These are phyloP conservation scores for Pterocarpus macrocarpus DNA, from an alignment of 306 rosid species.

Conservation along the genomic window DNA sequence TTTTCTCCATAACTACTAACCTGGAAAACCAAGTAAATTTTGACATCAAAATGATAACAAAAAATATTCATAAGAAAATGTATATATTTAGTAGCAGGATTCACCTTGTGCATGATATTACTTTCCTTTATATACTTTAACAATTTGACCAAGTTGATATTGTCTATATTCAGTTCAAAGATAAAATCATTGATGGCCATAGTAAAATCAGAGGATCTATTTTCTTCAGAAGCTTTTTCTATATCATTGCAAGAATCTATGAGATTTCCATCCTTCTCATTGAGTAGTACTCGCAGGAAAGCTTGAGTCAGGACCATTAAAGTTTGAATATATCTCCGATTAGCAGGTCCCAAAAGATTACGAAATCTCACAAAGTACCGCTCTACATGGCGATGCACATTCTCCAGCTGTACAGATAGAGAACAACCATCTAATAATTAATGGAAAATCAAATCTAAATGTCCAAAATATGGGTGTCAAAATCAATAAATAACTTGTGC, in stretches of 20 bases:
- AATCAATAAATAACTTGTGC: slow-evolving; percentile 9
- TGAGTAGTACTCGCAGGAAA: slow-evolving; percentile 66
- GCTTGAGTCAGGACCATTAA: slow-evolving; percentile 74
- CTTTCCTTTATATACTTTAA: slow-evolving; percentile 86
- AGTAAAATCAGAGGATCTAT: slow-evolving; percentile 57
- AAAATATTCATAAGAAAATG: slow-evolving; percentile 30
- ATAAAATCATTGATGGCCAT: slow-evolving; percentile 88
- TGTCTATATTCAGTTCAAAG: slow-evolving; percentile 82
- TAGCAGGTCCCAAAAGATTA: slow-evolving; percentile 85
- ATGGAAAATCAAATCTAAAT: slow-evolving; percentile 13
- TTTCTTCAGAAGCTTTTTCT: slow-evolving; percentile 61
- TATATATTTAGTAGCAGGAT: slow-evolving; percentile 37
- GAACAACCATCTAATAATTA: slow-evolving; percentile 38
- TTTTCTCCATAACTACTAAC: slow-evolving; percentile 85
- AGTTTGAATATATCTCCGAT: slow-evolving; percentile 95
- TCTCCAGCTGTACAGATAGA: slow-evolving; percentile 72
- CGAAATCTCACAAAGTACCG: slow-evolving; percentile 81
- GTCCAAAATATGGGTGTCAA: slow-evolving; percentile 33
- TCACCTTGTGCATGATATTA: slow-evolving; percentile 95
- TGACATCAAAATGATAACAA: slow-evolving; percentile 27
- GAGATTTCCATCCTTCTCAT: slow-evolving; percentile 55
- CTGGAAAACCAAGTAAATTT: slow-evolving; percentile 59
- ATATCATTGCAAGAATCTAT: slow-evolving; percentile 47
- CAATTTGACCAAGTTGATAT: slow-evolving; percentile 89
- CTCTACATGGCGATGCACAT: slow-evolving; percentile 73